Evolutionary conservation across 257 asterid genomes (phyloP), one percentile per base, ranked within the genome.

Genomic region (Eustoma russellianum): DNA sequence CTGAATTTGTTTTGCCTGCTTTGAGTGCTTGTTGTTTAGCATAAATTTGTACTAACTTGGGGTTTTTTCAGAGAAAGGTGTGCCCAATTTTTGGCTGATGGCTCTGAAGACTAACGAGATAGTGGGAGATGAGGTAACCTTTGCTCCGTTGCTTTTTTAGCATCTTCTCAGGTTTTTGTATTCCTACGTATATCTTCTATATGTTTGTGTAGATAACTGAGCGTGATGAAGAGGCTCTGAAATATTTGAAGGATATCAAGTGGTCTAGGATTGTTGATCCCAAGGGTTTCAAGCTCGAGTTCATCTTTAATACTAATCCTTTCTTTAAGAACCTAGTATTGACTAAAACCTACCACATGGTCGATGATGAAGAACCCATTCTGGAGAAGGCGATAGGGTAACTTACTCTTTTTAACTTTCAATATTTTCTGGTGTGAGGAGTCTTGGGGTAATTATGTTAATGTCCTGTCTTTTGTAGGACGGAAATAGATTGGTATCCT

Each of bases 241-340:
- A 69, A 61, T 83, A 63, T 68, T 93, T 89, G 66, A 79, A 79
- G 70, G 97, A 85, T 73, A 79, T 85, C 59, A 83, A 81, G 70
- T 85, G 86, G 89, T 62, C 64, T 70, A 81, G 55, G 70, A 63
- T 79, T 64, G 87, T 81, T 61, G 48, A 72, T 51, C 87, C 92
- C 47, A 79, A 77, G 83, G 95, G 97, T 52, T 85, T 89, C 59
- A 89, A 85, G 79, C 93, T 89, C 15, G 94, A 89, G 50, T 85
- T 89, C 71, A 70, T 64, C 73, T 83, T 85, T 61, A 82, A 77
- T 68, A 7, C 81, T 30, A 85, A 85, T 74, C 90, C 93, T 6
- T 89, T 79, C 71, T 83, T 85, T 70, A 79, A 81, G 79, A 83
- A 81, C 61, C 19, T 79, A 45, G 67, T 81, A 28, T 79, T 89